Evolutionary conservation across 352 stramenopile species (phyloP).

Genomic region (Phytophthora quininea): DNA sequence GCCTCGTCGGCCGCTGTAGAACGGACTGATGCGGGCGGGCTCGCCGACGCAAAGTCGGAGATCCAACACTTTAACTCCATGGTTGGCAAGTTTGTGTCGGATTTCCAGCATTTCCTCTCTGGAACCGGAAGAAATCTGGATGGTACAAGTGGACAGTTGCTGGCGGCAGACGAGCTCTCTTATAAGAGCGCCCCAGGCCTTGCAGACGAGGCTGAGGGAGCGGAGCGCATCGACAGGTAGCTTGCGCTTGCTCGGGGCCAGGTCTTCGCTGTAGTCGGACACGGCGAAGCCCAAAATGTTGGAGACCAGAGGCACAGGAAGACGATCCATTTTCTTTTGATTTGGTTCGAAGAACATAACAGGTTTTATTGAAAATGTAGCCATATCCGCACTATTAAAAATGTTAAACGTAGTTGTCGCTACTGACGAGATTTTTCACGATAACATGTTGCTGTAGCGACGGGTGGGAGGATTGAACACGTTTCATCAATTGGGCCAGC

Average conservation of each 20-base stretch:
- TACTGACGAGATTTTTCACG: not conserved
- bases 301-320: constrained; percentile 24
- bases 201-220: constrained; percentile 26
- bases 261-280: constrained; percentile 14
- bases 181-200: constrained; percentile 22
- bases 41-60: constrained; percentile 38
- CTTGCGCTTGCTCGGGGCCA: not conserved
- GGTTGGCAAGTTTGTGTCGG: constrained; percentile 3
- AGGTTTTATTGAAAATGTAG: too few species aligned
- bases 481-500: constrained; percentile 11
- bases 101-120: constrained; percentile 20
- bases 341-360: too few species aligned
- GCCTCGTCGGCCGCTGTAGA: too few species aligned
- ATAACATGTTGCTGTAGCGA: constrained; percentile 9
- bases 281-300: constrained; percentile 30
- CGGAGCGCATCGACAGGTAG: constrained; percentile 7
- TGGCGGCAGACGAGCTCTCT: constrained; percentile 19
- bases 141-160: constrained; percentile 10
- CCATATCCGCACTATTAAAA: too few species aligned
- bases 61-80: constrained; percentile 30
- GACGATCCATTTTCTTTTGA: constrained; percentile 15
- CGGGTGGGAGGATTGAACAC: constrained; percentile 16
- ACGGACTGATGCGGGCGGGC: too few species aligned
- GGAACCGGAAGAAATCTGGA: constrained; percentile 8
- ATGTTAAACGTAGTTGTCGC: too few species aligned